Conservation (phyloP, 208 protist species). For the Wallacemonas collosoma region DNA sequence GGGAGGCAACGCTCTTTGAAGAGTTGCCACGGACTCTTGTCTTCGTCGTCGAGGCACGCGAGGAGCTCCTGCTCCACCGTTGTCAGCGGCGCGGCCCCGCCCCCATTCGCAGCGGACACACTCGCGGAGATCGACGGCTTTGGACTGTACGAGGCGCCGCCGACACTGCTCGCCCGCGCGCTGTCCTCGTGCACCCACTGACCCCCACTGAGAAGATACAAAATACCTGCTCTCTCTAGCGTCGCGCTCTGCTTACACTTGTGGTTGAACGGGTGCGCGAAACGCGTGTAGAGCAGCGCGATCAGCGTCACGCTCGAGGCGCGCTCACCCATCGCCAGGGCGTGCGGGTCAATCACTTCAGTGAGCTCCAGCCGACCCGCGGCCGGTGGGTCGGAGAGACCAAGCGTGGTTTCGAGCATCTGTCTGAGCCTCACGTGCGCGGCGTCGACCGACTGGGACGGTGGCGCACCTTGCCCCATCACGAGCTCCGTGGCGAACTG, state of each 20-base stretch:
- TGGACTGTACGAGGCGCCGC: background rate
- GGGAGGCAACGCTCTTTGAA: conserved; percentile 86
- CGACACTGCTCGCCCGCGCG: background rate
- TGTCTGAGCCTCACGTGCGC: conserved; percentile 23
- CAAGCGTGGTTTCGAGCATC: conserved; percentile 26
- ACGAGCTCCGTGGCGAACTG: conserved; percentile 87
- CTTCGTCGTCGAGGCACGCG: conserved; percentile 68
- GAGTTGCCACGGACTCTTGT: conserved; percentile 88
- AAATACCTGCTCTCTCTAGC: conserved; percentile 63
- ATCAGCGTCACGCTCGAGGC: conserved; percentile 69
- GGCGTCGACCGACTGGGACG: conserved; percentile 32
- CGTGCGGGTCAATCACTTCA: conserved; percentile 78
- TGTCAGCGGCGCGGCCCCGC: background rate
- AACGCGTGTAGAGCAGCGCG: conserved; percentile 86
- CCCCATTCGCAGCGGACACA: too few species aligned
- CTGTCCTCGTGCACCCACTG: conserved; percentile 22
- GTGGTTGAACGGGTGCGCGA: conserved; percentile 90
- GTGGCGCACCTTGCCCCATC: conserved; percentile 33
- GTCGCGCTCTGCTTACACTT: conserved; percentile 70
- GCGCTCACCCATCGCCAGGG: conserved; percentile 67
- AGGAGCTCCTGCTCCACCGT: conserved; percentile 52
- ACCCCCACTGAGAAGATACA: conserved; percentile 74
- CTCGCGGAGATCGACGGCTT: background rate
- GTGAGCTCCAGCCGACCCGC: conserved; percentile 60
- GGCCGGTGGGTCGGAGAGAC: conserved; percentile 24